These are phyloP conservation scores for Hylodesmum podocarpum DNA, from an alignment of 306 rosid genomes.

Conservation along the genomic window DNA sequence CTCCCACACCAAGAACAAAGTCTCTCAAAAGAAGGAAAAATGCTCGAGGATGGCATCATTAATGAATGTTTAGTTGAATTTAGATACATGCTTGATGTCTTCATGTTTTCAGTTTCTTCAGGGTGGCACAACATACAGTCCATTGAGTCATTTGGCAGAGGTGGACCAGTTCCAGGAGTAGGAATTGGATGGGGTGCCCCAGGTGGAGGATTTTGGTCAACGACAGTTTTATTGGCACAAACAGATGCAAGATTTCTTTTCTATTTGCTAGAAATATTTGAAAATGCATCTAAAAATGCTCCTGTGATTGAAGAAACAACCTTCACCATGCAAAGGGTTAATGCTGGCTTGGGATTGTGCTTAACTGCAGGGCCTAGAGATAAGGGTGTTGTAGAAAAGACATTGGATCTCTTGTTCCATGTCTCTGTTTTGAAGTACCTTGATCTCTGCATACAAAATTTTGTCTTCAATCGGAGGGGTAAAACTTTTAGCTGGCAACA, in stretches of 20 bases:
- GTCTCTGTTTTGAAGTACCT: constrained; percentile 64
- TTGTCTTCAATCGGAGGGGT: constrained; percentile 44
- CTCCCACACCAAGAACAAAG: constrained; percentile 41
- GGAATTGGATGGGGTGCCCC: constrained; percentile 96
- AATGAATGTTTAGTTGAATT: constrained; percentile 51
- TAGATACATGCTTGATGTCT: constrained; percentile 53
- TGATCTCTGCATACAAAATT: constrained; percentile 51
- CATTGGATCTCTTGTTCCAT: constrained; percentile 52
- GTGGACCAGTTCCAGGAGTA: constrained; percentile 94
- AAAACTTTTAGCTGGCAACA: constrained; percentile 59
- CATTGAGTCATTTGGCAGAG: constrained; percentile 82
- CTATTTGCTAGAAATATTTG: constrained; percentile 53
- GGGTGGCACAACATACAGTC: constrained; percentile 58
- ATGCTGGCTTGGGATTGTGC: constrained; percentile 56
- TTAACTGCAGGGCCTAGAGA: constrained; percentile 81
- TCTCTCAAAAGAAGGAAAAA: constrained; percentile 61
- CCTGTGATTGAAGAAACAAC: constrained; percentile 47
- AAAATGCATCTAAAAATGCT: constrained; percentile 28
- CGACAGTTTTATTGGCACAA: constrained; percentile 58
- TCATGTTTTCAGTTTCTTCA: constrained; percentile 54
- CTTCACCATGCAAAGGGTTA: constrained; percentile 47
- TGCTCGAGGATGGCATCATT: constrained; percentile 72
- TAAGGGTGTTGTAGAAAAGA: constrained; percentile 44
- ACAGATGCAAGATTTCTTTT: constrained; percentile 57
- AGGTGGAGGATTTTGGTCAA: constrained; percentile 93